Percentiles rank a stretch among this genome's conserved stretches.
Evolutionary conservation across 2,329 filamentous ascomycete species (phyloP).

Genomic region (Xylaria sp.): DNA sequence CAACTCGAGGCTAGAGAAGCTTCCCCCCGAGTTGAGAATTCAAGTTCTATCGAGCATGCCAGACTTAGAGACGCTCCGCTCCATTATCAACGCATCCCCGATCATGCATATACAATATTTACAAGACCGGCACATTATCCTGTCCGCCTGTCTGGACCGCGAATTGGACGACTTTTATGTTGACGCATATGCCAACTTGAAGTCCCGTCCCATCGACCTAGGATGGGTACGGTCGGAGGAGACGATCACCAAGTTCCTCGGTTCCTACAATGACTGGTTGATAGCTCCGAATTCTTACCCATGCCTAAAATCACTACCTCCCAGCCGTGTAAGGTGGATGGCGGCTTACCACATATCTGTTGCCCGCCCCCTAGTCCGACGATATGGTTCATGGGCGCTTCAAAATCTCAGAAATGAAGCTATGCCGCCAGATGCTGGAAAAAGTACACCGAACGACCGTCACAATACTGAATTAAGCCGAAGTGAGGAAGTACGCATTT

Average conservation of each 20-base stretch:
- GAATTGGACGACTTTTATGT: constrained; percentile 38
- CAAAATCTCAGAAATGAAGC: constrained; percentile 9
- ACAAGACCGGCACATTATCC: constrained; percentile 37
- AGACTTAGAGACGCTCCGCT: constrained; percentile 34
- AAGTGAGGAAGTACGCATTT: constrained; percentile 39
- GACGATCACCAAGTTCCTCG: background rate
- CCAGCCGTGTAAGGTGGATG: constrained; percentile 25
- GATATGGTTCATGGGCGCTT: constrained; percentile 25
- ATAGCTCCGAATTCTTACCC: background rate
- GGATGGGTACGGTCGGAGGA: constrained; percentile 6
- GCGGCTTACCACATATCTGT: constrained; percentile 30
- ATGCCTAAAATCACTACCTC: background rate
- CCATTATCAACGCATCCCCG: constrained; percentile 40
- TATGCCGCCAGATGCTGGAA: background rate
- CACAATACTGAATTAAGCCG: constrained; percentile 10
- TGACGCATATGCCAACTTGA: constrained; percentile 40
- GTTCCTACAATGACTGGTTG: background rate
- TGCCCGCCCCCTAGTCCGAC: constrained; percentile 22
- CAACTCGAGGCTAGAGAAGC: constrained; percentile 20
- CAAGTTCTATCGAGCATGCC: constrained; percentile 36
- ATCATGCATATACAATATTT: constrained; percentile 41
- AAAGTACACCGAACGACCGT: background rate
- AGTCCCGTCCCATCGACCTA: constrained; percentile 34
- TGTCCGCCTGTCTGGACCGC: constrained; percentile 35
- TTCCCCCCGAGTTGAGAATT: constrained; percentile 32